Percentiles rank a stretch among this genome's conserved stretches.
These are phyloP conservation scores for Malania oleifera DNA, from an alignment of 164 flowering plant genomes.

Conservation along the genomic window DNA sequence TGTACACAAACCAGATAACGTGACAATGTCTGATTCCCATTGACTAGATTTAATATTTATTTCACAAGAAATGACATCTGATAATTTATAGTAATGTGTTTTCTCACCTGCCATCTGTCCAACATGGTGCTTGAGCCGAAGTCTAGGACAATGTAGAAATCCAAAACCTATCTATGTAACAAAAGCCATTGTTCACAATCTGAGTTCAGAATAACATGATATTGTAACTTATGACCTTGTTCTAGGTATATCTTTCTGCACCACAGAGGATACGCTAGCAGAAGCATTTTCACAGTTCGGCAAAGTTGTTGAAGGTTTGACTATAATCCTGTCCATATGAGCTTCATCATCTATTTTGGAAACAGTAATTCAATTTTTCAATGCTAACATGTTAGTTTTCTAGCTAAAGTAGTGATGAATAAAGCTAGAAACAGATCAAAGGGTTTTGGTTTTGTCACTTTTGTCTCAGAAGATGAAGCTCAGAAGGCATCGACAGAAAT, in stretches of 20 bases:
- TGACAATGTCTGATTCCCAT: too few species aligned
- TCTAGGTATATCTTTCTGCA: slow-evolving; percentile 25
- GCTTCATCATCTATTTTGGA: background rate
- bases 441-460: slow-evolving; percentile 31
- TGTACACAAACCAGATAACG: too few species aligned
- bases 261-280: slow-evolving; percentile 18
- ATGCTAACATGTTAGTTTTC: background rate
- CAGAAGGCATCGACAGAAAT: slow-evolving; percentile 19
- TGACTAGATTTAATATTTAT: too few species aligned
- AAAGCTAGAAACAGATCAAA: slow-evolving; percentile 17
- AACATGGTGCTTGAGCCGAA: too few species aligned
- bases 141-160: too few species aligned
- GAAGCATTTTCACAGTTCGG: slow-evolving; percentile 29
- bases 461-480: slow-evolving; percentile 19
- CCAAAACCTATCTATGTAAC: too few species aligned
- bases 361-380: too few species aligned
- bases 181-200: too few species aligned
- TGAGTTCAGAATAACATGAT: too few species aligned
- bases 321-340: background rate
- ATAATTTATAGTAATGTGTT: too few species aligned
- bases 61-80: too few species aligned
- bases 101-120: too few species aligned
- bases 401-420: slow-evolving; percentile 21
- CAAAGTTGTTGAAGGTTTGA: slow-evolving; percentile 26
- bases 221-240: background rate